A percentile compares a stretch with the other conserved stretches of the same genome.
Conservation (phyloP, 1,139 yeast genomes). For the Yamadazyma triangularis region DNA sequence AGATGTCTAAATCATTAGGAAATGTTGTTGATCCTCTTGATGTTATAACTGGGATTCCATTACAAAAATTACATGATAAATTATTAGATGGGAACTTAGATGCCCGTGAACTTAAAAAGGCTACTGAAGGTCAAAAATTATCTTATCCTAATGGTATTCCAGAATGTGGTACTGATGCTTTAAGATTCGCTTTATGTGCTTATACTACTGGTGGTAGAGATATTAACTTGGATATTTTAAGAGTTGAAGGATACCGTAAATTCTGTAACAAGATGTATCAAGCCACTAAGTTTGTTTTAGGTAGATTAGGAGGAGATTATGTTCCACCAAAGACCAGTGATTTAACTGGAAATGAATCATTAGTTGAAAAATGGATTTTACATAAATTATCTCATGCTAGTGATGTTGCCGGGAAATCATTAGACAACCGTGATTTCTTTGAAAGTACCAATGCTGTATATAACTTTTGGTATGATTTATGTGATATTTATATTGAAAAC, state of each 20-base stretch:
- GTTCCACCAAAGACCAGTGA: slow-evolving; percentile 63
- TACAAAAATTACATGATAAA: slow-evolving; percentile 77
- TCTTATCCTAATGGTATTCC: slow-evolving; percentile 98
- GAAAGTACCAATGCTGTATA: slow-evolving; percentile 84
- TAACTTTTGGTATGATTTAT: slow-evolving; percentile 93
- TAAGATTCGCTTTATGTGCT: slow-evolving; percentile 97
- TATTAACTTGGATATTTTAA: slow-evolving; percentile 89
- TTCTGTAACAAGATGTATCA: slow-evolving; percentile 99
- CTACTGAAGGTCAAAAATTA: slow-evolving; percentile 80
- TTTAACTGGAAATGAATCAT: slow-evolving; percentile 75
- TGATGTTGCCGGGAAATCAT: slow-evolving; percentile 55
- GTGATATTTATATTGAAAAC: slow-evolving; percentile 98
- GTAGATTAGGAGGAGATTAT: slow-evolving; percentile 88
- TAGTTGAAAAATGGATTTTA: slow-evolving; percentile 95
- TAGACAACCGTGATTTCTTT: slow-evolving; percentile 85
- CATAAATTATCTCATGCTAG: slow-evolving; percentile 76
- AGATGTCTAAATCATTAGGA: slow-evolving; percentile 97
- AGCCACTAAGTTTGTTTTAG: slow-evolving; percentile 94
- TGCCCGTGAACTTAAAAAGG: slow-evolving; percentile 82
- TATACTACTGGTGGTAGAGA: slow-evolving; percentile 99
- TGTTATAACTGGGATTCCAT: slow-evolving; percentile 82
- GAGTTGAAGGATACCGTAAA: slow-evolving; percentile 98
- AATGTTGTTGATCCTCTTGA: slow-evolving; percentile 95
- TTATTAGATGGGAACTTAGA: slow-evolving; percentile 80
- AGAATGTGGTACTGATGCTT: slow-evolving; percentile 98